Base-by-base conservation (phyloP, 2,329 filamentous ascomycete genomes). In the Zasmidium cellare region DNA sequence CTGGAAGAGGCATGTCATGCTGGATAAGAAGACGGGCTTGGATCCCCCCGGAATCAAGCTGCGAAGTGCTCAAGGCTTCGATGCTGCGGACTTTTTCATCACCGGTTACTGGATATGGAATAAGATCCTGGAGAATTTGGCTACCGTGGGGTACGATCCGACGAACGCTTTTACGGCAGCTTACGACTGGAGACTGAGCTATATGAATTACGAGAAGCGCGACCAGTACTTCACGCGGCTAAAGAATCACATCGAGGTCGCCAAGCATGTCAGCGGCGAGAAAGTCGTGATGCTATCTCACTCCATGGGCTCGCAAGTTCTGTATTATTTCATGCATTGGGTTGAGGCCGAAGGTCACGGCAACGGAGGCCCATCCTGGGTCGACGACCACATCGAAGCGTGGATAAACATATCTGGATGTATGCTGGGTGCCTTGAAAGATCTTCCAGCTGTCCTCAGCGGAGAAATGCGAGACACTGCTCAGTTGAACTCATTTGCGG, bases 401-500 rank as follows among this genome's bases (percentile, higher is more conserved):
- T 99, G 96, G 92, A 96, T 99, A 79, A 99, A 99, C 73, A 92
- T 99, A 68, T 94, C 90, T 65, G 94, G 94, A 5, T 99, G 93
- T 75, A 97, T 99, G 93, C 86, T 99, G 5, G 94, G 94, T 14
- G 92, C 94, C 1, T 81, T 92, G 57, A 99, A 99, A 77, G 93
- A 90, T 58, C 78, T 97, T 35, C 90, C 94, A 0, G 93, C 94
- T 0, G 84, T 97, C 0, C 80, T 99, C 1, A 97, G 92, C 0
- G 94, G 94, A 25, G 94, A 99, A 75, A 99, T 99, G 94, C 91
- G 93, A 65, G 94, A 99, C 70, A 99, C 94, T 0, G 94, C 93
- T 1, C 94, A 97, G 74, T 84, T 99, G 20, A 97, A 97, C 68
- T 86, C 93, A 1, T 96, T 97, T 73, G 94, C 94, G 9, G 93